phyloP scores from a whole-genome alignment of 2,329 filamentous ascomycete species.

The Chaetothyriales sp. region DNA sequence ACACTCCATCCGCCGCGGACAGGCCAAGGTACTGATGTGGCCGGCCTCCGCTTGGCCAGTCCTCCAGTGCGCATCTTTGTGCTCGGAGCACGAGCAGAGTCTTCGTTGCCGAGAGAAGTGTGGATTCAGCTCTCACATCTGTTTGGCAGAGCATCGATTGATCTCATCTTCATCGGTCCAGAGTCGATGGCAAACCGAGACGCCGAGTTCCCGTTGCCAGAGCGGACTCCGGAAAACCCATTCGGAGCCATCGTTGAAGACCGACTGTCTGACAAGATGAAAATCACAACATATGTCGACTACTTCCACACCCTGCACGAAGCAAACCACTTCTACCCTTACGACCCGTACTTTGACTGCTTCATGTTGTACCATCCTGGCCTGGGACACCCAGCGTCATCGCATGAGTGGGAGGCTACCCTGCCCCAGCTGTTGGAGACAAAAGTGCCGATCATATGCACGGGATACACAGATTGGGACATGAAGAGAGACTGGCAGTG shows the following conservation, averaged over 20 bases:
- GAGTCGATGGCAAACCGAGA: conserved; percentile 93
- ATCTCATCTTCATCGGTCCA: conserved; percentile 86
- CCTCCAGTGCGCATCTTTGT: conserved; percentile 87
- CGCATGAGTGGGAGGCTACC: conserved; percentile 87
- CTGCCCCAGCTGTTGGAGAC: conserved; percentile 82
- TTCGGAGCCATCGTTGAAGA: conserved; percentile 92
- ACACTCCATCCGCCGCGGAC: conserved; percentile 75
- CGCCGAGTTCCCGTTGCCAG: conserved; percentile 77
- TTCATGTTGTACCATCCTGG: conserved; percentile 96
- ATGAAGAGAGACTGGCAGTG: conserved; percentile 86
- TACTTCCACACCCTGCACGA: conserved; percentile 96
- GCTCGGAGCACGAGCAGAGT: conserved; percentile 90
- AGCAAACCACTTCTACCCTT: conserved; percentile 78
- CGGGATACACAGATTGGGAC: conserved; percentile 89
- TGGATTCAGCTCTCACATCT: conserved; percentile 92
- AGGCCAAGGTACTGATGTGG: conserved; percentile 58
- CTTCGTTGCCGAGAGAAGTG: conserved; percentile 78
- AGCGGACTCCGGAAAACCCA: conserved; percentile 70
- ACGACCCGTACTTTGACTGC: conserved; percentile 96
- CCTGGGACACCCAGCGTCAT: conserved; percentile 80
- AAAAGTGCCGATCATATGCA: conserved; percentile 85
- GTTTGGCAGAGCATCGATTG: conserved; percentile 81
- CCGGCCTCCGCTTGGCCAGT: conserved; percentile 66
- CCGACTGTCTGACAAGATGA: conserved; percentile 72
- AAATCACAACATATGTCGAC: conserved; percentile 94